phyloP scores from a whole-genome alignment of 495 filamentous ascomycete genomes.

The Thozetella sp. region DNA sequence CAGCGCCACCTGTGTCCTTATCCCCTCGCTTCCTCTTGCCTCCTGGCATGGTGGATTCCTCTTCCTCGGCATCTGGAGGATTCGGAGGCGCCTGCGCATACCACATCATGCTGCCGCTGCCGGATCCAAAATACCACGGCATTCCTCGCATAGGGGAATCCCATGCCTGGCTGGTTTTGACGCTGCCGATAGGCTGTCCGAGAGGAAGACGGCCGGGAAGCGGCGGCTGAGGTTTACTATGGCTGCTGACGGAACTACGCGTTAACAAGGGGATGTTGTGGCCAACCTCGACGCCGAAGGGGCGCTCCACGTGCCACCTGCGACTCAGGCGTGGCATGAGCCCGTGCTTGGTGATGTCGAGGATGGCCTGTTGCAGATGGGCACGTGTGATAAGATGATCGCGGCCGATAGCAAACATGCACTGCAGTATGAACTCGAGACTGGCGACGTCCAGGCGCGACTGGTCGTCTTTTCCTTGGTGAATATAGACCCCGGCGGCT shows the following conservation, averaged over 20 bases:
- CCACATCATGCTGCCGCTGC: background rate
- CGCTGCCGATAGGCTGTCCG: conserved; percentile 19
- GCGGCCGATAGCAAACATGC: conserved; percentile 36
- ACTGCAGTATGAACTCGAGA: conserved; percentile 38
- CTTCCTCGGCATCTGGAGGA: background rate
- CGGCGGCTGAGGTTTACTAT: conserved; percentile 27
- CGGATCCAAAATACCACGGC: background rate
- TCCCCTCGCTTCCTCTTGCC: background rate
- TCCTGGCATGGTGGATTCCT: background rate
- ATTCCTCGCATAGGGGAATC: background rate
- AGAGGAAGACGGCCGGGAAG: conserved; percentile 37
- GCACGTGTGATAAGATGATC: conserved; percentile 34
- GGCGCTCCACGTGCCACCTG: background rate
- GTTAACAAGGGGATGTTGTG: conserved; percentile 42
- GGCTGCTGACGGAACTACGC: conserved; percentile 24
- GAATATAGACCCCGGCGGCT: conserved; percentile 38
- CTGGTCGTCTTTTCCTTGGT: conserved; percentile 25
- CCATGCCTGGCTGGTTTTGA: background rate
- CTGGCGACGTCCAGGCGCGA: conserved; percentile 15
- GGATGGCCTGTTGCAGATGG: conserved; percentile 38
- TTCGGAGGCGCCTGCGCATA: background rate
- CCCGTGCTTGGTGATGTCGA: conserved; percentile 38
- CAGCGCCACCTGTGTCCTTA: background rate
- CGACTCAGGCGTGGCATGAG: conserved; percentile 15
- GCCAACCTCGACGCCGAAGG: conserved; percentile 1